Evolutionary conservation across 2,329 filamentous ascomycete species (phyloP).

Genomic region (Bipolaris gigantea): DNA sequence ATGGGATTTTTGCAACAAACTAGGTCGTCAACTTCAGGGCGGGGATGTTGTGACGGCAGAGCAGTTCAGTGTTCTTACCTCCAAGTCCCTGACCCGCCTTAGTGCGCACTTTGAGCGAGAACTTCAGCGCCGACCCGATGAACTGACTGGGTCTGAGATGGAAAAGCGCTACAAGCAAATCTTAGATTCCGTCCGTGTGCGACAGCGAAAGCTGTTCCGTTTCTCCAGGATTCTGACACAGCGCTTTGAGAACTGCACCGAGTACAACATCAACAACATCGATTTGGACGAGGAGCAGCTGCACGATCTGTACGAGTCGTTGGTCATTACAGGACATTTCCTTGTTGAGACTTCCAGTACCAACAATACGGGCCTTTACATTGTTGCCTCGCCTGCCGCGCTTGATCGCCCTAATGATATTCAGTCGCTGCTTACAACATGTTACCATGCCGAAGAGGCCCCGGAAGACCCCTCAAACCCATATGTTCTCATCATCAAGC

Average conservation of each 20-base stretch:
- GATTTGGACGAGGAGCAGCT: constrained; percentile 67
- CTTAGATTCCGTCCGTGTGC: constrained; percentile 91
- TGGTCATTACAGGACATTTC: constrained; percentile 83
- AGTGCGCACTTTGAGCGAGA: constrained; percentile 92
- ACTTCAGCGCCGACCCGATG: constrained; percentile 79
- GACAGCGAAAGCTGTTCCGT: constrained; percentile 93
- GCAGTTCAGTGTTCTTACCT: constrained; percentile 91
- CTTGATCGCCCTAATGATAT: constrained; percentile 78
- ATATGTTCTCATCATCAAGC: constrained; percentile 82
- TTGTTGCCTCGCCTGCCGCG: constrained; percentile 82
- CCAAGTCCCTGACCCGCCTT: constrained; percentile 85
- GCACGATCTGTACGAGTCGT: constrained; percentile 75
- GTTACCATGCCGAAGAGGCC: constrained; percentile 68
- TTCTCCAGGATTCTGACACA: constrained; percentile 90
- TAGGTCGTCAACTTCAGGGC: constrained; percentile 86
- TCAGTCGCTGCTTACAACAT: constrained; percentile 79
- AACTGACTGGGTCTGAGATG: constrained; percentile 79
- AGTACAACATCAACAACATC: constrained; percentile 85
- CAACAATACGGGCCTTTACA: constrained; percentile 70
- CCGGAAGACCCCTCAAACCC: constrained; percentile 76
- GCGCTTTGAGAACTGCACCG: constrained; percentile 93
- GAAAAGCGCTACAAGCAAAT: constrained; percentile 96
- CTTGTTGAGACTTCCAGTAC: constrained; percentile 73
- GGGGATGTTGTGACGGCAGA: constrained; percentile 97
- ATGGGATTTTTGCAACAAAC: constrained; percentile 95